Conservation (phyloP, 2,329 filamentous ascomycete genomes). For the Pseudogymnoascus sp. region DNA sequence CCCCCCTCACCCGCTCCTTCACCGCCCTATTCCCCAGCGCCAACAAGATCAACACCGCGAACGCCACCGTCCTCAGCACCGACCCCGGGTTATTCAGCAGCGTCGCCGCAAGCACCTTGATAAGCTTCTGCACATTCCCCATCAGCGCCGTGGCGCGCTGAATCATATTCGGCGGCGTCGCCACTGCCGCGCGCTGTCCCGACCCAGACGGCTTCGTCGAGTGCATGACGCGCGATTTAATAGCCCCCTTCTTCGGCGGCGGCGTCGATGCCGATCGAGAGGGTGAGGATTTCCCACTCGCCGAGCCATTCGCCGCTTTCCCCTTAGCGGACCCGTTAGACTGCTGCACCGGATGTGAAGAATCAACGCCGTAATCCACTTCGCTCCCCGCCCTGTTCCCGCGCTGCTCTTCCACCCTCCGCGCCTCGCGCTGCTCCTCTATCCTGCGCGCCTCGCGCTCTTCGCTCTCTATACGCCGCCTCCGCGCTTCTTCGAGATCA, state of each 20-base stretch:
- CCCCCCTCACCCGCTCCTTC: constrained; percentile 63
- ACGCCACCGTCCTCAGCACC: constrained; percentile 61
- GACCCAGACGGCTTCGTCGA: constrained; percentile 16
- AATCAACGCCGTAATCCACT: constrained; percentile 63
- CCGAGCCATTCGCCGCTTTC: constrained; percentile 23
- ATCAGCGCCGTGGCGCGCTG: constrained; percentile 44
- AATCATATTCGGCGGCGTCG: constrained; percentile 21
- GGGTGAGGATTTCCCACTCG: constrained; percentile 21
- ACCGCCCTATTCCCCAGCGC: constrained; percentile 69
- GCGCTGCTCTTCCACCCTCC: constrained; percentile 34
- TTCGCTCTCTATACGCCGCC: constrained; percentile 51
- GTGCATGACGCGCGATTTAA: constrained; percentile 13
- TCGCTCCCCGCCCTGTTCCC: constrained; percentile 47
- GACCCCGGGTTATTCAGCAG: constrained; percentile 51
- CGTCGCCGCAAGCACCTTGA: constrained; percentile 44
- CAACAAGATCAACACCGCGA: constrained; percentile 70
- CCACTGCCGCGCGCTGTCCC: constrained; percentile 10
- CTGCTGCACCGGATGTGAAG: constrained; percentile 28
- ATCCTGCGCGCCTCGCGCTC: constrained; percentile 33
- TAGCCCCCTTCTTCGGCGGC: constrained; percentile 9
- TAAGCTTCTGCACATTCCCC: constrained; percentile 42
- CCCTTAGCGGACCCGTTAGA: constrained; percentile 20
- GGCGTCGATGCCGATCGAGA: constrained; percentile 32
- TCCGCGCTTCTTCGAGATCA: constrained; percentile 51
- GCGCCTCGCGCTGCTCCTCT: constrained; percentile 30